These are phyloP conservation scores for Penicillium nucicola DNA, from an alignment of 495 filamentous ascomycete genomes.

Conservation along the genomic window DNA sequence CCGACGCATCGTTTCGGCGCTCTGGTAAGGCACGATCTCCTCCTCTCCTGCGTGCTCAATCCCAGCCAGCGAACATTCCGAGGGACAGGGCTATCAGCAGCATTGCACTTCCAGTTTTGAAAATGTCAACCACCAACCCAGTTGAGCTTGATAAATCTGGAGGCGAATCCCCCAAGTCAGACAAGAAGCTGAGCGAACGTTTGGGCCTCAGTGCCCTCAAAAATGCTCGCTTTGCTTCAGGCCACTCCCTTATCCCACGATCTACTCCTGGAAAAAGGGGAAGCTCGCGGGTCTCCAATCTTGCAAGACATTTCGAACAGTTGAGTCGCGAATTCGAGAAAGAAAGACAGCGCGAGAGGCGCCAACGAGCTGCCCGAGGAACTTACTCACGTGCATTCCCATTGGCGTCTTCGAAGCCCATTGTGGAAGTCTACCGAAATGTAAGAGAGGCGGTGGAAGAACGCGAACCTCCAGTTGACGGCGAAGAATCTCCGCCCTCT, in stretches of 20 bases:
- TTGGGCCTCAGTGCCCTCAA: slow-evolving; percentile 61
- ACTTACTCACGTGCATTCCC: slow-evolving; percentile 81
- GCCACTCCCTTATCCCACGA: slow-evolving; percentile 81
- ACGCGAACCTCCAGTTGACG: slow-evolving; percentile 68
- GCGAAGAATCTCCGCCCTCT: slow-evolving; percentile 37
- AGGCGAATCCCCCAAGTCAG: slow-evolving; percentile 38
- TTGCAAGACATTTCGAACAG: slow-evolving; percentile 95
- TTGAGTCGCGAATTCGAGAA: slow-evolving; percentile 95
- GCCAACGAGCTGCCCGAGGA: slow-evolving; percentile 76
- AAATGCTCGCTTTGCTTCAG: slow-evolving; percentile 51
- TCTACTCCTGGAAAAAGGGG: slow-evolving; percentile 67
- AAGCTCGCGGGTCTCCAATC: slow-evolving; percentile 74
- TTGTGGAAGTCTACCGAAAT: slow-evolving; percentile 92
- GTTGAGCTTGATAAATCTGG: slow-evolving; percentile 20
- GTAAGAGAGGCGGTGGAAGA: slow-evolving; percentile 91
- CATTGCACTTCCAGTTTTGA: slow-evolving; percentile 19
- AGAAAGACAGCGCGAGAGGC: slow-evolving; percentile 81
- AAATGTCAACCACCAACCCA: slow-evolving; percentile 5
- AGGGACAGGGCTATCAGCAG: slow-evolving; percentile 24
- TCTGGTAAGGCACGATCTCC: slow-evolving; percentile 52
- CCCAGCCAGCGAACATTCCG: slow-evolving; percentile 56
- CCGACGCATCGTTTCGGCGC: slow-evolving; percentile 41
- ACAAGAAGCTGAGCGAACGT: slow-evolving; percentile 71
- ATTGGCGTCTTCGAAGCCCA: slow-evolving; percentile 87
- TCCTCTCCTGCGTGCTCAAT: slow-evolving; percentile 65